Evolutionary conservation across 768 basidiomycete genomes (phyloP), one percentile per base, ranked within the genome.

Genomic region (Tylopilus felleus): DNA sequence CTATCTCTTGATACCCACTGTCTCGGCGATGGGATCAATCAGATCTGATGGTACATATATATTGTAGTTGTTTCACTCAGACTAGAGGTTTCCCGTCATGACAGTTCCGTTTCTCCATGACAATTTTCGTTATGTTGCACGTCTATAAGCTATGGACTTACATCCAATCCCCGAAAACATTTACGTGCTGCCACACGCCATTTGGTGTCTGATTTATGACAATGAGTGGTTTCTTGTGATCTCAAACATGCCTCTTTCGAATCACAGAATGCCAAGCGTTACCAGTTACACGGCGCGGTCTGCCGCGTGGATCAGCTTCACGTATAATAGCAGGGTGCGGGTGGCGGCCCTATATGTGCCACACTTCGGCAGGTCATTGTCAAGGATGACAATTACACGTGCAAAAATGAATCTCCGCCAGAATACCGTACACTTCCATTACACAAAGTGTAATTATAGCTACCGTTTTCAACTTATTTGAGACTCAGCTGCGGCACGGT

Each of bases 231-330:
- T 19, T 38, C 8, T 9, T 19, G n/a, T 49, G 2, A n/a, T 49
- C 28, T 8, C 8, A 28, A 17, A 36, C 35, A 33, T 13, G 31
- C 13, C 12, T 6, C 2, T 36, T 36, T 36, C 16, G 35, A 16
- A 16, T 33, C 33, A 33, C 33, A 38, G n/a, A 38, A 2, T 14
- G n/a, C n/a, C 38, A 13, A 38, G n/a, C n/a, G 38, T n/a, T 39
- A 13, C 13, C 39, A 33, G 29, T 21, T 38, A 16, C 4, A 49
- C 14, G 23, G 28, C 49, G 41, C 40, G 41, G 29, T 27, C 36
- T 4, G 39, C 38, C n/a, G n/a, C 49, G 25, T 38, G 33, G 47
- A 60, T 61, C 55, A 51, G 28, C 36, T 58, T 47, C 52, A 14
- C 27, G 28, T 25, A 38, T 21, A 21, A 35, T 28, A 17, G 19